Conservation (phyloP, 768 basidiomycete genomes). For the Mycena albidolilacea region DNA sequence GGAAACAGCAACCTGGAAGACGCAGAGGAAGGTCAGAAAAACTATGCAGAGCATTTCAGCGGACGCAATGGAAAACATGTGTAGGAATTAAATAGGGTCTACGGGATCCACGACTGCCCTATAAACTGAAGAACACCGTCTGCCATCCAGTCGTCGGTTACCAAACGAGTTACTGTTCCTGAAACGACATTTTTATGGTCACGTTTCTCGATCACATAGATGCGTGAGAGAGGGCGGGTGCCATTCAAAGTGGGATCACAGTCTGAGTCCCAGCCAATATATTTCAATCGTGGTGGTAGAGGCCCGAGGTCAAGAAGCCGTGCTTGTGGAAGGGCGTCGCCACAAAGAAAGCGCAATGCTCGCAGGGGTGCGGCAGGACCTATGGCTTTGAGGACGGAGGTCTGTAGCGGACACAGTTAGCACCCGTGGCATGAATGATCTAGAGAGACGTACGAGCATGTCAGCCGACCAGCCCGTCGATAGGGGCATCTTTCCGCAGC, state of each 20-base stretch:
- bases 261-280: background rate
- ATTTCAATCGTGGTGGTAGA: background rate
- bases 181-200: background rate
- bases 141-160: background rate
- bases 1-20: too few relatives aligned
- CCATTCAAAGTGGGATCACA: too few relatives aligned
- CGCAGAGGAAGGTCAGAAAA: too few relatives aligned
- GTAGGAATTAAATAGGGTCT: background rate
- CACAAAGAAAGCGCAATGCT: background rate
- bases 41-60: too few relatives aligned
- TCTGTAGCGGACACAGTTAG: background rate
- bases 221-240: background rate
- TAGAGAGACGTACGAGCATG: background rate
- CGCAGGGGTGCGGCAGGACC: background rate
- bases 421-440: background rate
- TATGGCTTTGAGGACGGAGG: background rate
- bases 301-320: background rate
- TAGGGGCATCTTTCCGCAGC: background rate
- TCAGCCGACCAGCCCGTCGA: background rate
- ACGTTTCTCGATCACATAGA: background rate
- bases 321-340: background rate
- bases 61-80: too few relatives aligned
- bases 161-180: background rate
- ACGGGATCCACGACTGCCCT: slow-evolving; percentile 1
- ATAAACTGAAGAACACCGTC: background rate